Conservation (phyloP, 2,329 filamentous ascomycete species). For the Cytospora chrysosperma region DNA sequence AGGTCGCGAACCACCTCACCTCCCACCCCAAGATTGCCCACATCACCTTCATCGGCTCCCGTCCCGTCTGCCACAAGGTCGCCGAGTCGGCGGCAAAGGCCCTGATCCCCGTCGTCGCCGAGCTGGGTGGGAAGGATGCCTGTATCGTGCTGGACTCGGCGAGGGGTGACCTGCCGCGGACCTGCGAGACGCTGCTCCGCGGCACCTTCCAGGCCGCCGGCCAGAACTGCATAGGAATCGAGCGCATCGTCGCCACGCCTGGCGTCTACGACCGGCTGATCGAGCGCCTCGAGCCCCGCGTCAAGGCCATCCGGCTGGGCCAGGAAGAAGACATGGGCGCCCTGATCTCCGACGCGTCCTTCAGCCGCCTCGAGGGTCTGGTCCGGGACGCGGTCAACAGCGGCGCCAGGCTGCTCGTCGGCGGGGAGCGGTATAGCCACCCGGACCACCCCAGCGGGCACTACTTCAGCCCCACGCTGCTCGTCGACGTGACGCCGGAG, state of each 20-base stretch:
- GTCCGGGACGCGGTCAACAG: conserved; percentile 73
- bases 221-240: conserved; percentile 97
- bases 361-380: conserved; percentile 72
- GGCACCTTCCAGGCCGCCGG: conserved; percentile 94
- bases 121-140: conserved; percentile 94
- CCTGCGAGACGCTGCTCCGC: conserved; percentile 81
- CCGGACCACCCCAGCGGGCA: conserved; percentile 74
- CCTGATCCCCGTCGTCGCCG: conserved; percentile 84
- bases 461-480: conserved; percentile 89
- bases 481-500: conserved; percentile 79
- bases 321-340: conserved; percentile 81
- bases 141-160: conserved; percentile 85
- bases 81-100: conserved; percentile 80
- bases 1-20: conserved; percentile 76
- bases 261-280: conserved; percentile 74
- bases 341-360: conserved; percentile 78
- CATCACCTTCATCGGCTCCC: conserved; percentile 93
- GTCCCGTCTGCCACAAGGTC: conserved; percentile 82
- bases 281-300: conserved; percentile 67
- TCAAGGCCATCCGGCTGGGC: conserved; percentile 73
- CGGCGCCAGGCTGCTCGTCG: conserved; percentile 79
- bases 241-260: conserved; percentile 82
- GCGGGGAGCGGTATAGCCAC: conserved; percentile 71
- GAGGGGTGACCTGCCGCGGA: conserved; percentile 61
- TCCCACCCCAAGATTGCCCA: conserved; percentile 82